Base-by-base conservation (phyloP, 164 flowering plant species). In the Kingdonia uniflora region DNA sequence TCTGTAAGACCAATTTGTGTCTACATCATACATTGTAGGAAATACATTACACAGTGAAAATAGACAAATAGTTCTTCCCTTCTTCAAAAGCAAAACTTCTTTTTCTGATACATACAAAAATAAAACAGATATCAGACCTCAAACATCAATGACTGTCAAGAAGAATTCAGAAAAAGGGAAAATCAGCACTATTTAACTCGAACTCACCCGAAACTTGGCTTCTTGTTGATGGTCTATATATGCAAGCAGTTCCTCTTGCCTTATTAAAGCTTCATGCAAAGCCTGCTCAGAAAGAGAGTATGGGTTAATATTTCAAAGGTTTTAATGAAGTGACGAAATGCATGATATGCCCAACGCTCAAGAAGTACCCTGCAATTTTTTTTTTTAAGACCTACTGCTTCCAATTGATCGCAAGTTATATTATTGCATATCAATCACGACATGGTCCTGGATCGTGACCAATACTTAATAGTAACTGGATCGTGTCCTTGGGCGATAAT, bases 191-290 rank as follows among this genome's bases (percentile, higher is more conserved):
- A 24, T 55, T 38, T 3, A 5, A 17, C 22, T 12, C 20, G 16
- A 37, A 54, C 74, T 56, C 65, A 81, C 95, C 76, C 72, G 76
- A 39, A 73, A 65, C 59, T 81, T 80, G 43, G 90, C 85, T 55
- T 72, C 85, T 63, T 71, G 77, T 68, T 90, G 87, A 15, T 76
- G 46, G 68, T 90, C 95, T n/a, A 84, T 81, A 58, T 82, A 87
- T 35, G 88, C 97, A 38, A 90, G 91, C 56, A 86, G 69, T 24
- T 90, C 94, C 49, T 87, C 97, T 72, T 90, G 95, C 70, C 72
- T 84, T 80, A 90, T 76, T 23, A 82, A 66, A 56, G 94, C 95
- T 45, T 90, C 95, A 62, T 87, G 69, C 62, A 90, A 68, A 64
- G 97, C 90, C 97, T 90, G 74, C 55, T 29, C 60, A 54, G 22